Conservation (phyloP, 192 early-diverging fungal species). For the Glomus cerebriforme region DNA sequence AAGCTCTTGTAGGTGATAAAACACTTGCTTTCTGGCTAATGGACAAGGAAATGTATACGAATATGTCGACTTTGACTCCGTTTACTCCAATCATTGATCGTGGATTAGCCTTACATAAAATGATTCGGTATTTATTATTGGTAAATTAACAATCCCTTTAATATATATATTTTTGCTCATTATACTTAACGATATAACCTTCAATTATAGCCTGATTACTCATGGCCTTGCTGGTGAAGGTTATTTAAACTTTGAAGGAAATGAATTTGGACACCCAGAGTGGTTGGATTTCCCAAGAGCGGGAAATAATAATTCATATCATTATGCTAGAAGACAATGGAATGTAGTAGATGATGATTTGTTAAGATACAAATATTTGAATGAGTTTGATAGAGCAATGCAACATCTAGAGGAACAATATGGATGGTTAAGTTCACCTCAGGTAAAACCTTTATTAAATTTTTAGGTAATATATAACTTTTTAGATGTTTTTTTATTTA, state of each 20-base stretch:
- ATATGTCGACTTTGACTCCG: conserved; percentile 82
- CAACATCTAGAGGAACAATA: conserved; percentile 70
- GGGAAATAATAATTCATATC: conserved; percentile 88
- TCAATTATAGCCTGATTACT: conserved; percentile 69
- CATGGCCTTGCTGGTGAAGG: conserved; percentile 93
- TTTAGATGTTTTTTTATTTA: not conserved
- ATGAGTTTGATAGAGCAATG: conserved; percentile 89
- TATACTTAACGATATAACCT: not conserved
- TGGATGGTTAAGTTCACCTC: conserved; percentile 67
- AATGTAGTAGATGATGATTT: conserved; percentile 87
- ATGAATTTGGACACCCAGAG: conserved; percentile 99
- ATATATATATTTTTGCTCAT: not conserved
- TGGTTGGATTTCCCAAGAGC: conserved; percentile 98
- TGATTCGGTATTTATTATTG: conserved; percentile 70
- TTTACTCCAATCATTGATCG: conserved; percentile 93
- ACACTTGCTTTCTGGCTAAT: conserved; percentile 99
- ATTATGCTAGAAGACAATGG: conserved; percentile 95
- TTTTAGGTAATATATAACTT: not conserved
- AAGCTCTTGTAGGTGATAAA: conserved; percentile 98
- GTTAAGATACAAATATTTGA: conserved; percentile 91
- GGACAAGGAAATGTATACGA: conserved; percentile 98
- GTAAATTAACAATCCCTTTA: not conserved
- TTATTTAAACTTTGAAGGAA: conserved; percentile 96
- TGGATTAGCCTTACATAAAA: conserved; percentile 93
- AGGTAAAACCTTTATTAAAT: conserved; percentile 53